phyloP scores from a whole-genome alignment of 2,329 filamentous ascomycete genomes.

The Aspergillus sp. region DNA sequence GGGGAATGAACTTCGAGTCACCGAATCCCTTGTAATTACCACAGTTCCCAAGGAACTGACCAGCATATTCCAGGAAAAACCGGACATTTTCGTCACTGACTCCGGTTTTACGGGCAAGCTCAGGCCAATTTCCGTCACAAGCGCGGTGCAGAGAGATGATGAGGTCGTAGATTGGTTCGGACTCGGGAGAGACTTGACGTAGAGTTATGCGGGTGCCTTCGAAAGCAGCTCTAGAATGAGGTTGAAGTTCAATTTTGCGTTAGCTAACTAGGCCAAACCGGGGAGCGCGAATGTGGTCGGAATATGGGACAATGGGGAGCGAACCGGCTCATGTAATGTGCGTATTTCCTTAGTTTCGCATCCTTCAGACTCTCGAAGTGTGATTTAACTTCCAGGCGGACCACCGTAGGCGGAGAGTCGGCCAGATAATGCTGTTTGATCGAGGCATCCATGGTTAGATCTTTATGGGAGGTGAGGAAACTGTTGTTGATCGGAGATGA shows the following conservation, averaged over 20 bases:
- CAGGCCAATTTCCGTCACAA: conserved; percentile 68
- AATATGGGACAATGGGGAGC: conserved; percentile 20
- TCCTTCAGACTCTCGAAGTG: conserved; percentile 71
- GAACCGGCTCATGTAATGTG: conserved; percentile 81
- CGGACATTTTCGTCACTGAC: conserved; percentile 64
- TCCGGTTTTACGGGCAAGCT: conserved; percentile 62
- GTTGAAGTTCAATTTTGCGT: conserved; percentile 5
- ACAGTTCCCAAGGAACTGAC: conserved; percentile 75
- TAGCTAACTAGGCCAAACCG: conserved; percentile 7
- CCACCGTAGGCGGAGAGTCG: conserved; percentile 84
- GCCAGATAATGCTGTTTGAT: conserved; percentile 72
- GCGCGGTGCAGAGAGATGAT: conserved; percentile 70
- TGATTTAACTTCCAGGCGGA: conserved; percentile 84
- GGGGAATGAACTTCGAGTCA: conserved; percentile 78
- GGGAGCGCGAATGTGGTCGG: neutral
- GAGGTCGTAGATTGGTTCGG: conserved; percentile 76
- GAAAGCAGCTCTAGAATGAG: conserved; percentile 64
- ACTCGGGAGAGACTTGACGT: conserved; percentile 78
- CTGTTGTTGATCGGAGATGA: conserved; percentile 16
- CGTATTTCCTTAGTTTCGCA: conserved; percentile 76
- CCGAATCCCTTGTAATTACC: conserved; percentile 89
- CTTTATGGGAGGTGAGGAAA: conserved; percentile 12
- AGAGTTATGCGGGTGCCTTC: conserved; percentile 75
- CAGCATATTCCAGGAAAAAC: conserved; percentile 73
- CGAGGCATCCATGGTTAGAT: conserved; percentile 40